These are phyloP conservation scores for Clonostachys solani DNA, from an alignment of 2,329 filamentous ascomycete genomes.

Conservation along the genomic window DNA sequence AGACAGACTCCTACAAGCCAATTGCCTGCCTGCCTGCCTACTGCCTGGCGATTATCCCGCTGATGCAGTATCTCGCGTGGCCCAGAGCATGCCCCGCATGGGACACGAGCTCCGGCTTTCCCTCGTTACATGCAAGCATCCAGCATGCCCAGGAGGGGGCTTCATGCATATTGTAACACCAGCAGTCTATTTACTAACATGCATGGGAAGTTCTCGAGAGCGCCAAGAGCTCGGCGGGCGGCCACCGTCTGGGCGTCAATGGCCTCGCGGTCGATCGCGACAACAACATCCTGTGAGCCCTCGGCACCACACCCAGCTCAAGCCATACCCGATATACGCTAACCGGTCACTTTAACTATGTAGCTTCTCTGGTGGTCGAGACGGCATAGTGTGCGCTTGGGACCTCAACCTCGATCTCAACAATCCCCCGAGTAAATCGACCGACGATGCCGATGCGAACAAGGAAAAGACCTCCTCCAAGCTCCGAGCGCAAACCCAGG, in stretches of 20 bases:
- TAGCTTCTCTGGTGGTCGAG: slow-evolving; percentile 92
- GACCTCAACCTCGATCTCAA: slow-evolving; percentile 70
- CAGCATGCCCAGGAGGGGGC: not conserved
- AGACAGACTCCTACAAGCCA: slow-evolving; percentile 11
- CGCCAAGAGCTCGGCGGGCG: slow-evolving; percentile 59
- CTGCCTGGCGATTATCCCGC: not conserved
- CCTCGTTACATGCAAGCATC: not conserved
- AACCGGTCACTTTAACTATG: slow-evolving; percentile 8
- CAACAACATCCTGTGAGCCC: slow-evolving; percentile 77
- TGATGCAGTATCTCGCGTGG: slow-evolving; percentile 5
- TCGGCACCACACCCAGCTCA: not conserved
- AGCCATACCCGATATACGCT: slow-evolving; percentile 7
- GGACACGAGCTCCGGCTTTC: not conserved
- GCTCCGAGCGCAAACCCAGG: slow-evolving; percentile 60
- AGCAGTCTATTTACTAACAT: slow-evolving; percentile 3
- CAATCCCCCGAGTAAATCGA: slow-evolving; percentile 9
- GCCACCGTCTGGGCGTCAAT: slow-evolving; percentile 92
- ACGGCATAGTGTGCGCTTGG: slow-evolving; percentile 96
- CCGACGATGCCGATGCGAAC: slow-evolving; percentile 18
- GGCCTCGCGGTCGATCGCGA: slow-evolving; percentile 82
- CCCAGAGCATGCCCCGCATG: not conserved
- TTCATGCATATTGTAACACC: not conserved
- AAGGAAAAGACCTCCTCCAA: slow-evolving; percentile 40
- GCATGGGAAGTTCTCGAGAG: slow-evolving; percentile 49
- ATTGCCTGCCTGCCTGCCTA: not conserved